Conservation (phyloP, 345 rosid species). For the Sisymbrium irio region DNA sequence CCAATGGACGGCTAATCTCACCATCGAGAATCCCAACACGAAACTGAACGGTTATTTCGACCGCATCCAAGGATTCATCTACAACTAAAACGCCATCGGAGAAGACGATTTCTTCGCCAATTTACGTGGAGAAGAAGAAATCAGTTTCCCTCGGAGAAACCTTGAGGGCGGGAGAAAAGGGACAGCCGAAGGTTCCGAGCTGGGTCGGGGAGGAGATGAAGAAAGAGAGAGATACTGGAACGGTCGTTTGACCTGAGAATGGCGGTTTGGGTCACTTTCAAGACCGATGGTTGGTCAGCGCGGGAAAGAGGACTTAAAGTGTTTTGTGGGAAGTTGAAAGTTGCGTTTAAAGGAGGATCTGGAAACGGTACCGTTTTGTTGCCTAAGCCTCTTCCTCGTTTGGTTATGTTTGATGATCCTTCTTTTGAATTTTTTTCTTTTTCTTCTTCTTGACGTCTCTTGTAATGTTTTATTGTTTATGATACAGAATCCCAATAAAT, state of each 20-base stretch:
- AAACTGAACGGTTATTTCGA: conserved; percentile 38
- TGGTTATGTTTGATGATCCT: conserved; percentile 28
- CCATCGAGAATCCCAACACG: conserved; percentile 36
- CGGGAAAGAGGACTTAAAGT: conserved; percentile 39
- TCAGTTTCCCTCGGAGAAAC: conserved; percentile 22
- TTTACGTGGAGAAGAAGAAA: conserved; percentile 34
- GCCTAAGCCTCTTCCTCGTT: conserved; percentile 34
- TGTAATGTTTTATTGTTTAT: conserved; percentile 5
- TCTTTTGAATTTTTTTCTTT: background rate
- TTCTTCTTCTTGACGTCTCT: background rate
- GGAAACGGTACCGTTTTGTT: conserved; percentile 33
- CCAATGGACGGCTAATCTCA: conserved; percentile 33
- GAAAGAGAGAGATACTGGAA: conserved; percentile 38
- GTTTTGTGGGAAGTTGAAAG: conserved; percentile 33
- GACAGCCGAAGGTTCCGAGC: conserved; percentile 29
- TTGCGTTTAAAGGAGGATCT: conserved; percentile 22
- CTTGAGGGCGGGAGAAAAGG: conserved; percentile 29
- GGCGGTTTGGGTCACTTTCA: conserved; percentile 31
- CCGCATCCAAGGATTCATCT: conserved; percentile 30
- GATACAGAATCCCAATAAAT: no score
- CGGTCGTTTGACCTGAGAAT: conserved; percentile 34
- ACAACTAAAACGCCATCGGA: conserved; percentile 9
- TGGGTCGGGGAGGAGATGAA: conserved; percentile 38
- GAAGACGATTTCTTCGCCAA: conserved; percentile 32
- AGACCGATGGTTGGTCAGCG: conserved; percentile 36